Base-by-base conservation (phyloP, 2,329 filamentous ascomycete genomes). In the Penicillium griseofulvum region DNA sequence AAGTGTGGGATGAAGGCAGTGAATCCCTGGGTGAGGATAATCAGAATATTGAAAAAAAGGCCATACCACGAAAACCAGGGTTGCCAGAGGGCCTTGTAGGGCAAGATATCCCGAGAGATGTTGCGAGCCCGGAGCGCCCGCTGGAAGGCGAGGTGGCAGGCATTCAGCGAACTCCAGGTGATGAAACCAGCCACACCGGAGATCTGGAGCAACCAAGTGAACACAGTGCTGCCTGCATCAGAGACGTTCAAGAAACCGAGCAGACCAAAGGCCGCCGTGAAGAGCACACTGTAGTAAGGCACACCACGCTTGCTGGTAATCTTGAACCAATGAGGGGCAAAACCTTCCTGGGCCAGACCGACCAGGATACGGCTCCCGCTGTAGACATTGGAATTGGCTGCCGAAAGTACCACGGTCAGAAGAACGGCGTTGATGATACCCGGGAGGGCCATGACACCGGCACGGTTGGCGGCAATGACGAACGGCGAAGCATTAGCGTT, bases 231-330 rank as follows among this genome's bases (percentile, higher is more conserved):
- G 28, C 85, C 85, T 37, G 79, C 81, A 59, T 79, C 80, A 36
- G 82, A 84, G 38, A 85, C 81, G 68, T 87, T 89, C 65, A 91
- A 82, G 76, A 86, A 91, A 0, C 85, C 84, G 3, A 91, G 78
- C 16, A 87, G 77, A 28, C 85, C 84, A 63, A 89, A 79, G 1
- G 72, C 67, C 17, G 69, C 70, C 0, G 78, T 80, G 57, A 77
- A 65, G 1, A 73, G 61, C 7, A 79, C 77, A 14, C 73, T 69
- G 52, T 65, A 69, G 62, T 76, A 76, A 0, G 78, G 78, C 1
- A 75, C 72, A 58, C 77, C 77, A 12, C 66, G 63, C 56, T 71
- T 72, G 43, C 70, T 74, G 11, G 76, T 77, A 31, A 62, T 66
- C 56, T 68, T 69, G 61, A 80, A 70, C 58, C 75, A 72, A 2